phyloP scores from a whole-genome alignment of 768 basidiomycete species.

The Chlorophyllum brunneum region DNA sequence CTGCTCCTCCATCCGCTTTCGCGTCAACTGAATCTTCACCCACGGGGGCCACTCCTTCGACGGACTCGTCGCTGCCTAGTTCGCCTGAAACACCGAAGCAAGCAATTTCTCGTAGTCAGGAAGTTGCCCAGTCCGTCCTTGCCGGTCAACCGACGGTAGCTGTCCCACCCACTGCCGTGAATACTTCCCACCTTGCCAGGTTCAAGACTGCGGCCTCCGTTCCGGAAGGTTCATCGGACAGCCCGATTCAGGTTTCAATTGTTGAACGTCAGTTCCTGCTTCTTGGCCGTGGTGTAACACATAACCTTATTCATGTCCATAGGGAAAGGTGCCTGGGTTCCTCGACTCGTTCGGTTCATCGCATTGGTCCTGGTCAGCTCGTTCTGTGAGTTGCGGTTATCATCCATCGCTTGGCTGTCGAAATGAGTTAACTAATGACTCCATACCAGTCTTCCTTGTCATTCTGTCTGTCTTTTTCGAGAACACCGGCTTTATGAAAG shows the following conservation, averaged over 20 bases:
- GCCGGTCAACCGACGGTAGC: slow-evolving; percentile 25
- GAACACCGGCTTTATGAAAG: slow-evolving; percentile 90
- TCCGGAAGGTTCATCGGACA: slow-evolving; percentile 35
- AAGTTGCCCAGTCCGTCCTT: slow-evolving; percentile 47
- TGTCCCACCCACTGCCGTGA: slow-evolving; percentile 20
- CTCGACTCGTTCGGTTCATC: slow-evolving; percentile 61
- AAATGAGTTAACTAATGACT: neutral
- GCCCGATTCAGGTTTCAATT: slow-evolving; percentile 77
- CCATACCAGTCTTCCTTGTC: slow-evolving; percentile 66
- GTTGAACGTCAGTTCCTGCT: slow-evolving; percentile 62
- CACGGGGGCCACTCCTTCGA: slow-evolving; percentile 15
- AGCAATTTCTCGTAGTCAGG: slow-evolving; percentile 29
- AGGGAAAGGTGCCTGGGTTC: slow-evolving; percentile 70
- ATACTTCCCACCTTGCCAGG: slow-evolving; percentile 35
- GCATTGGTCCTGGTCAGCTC: slow-evolving; percentile 50
- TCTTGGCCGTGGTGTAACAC: neutral
- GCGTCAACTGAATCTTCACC: slow-evolving; percentile 13
- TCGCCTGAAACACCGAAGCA: slow-evolving; percentile 10
- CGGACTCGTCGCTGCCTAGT: slow-evolving; percentile 13
- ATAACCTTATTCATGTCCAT: slow-evolving; percentile 10
- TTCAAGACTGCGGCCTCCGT: slow-evolving; percentile 17
- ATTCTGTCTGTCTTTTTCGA: slow-evolving; percentile 87
- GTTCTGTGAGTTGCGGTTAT: slow-evolving; percentile 62
- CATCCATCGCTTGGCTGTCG: neutral
- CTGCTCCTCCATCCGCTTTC: slow-evolving; percentile 9